Percentiles rank a stretch among this genome's conserved stretches.
phyloP scores from a whole-genome alignment of 106 monocot species.

The Acorus gramineus region DNA sequence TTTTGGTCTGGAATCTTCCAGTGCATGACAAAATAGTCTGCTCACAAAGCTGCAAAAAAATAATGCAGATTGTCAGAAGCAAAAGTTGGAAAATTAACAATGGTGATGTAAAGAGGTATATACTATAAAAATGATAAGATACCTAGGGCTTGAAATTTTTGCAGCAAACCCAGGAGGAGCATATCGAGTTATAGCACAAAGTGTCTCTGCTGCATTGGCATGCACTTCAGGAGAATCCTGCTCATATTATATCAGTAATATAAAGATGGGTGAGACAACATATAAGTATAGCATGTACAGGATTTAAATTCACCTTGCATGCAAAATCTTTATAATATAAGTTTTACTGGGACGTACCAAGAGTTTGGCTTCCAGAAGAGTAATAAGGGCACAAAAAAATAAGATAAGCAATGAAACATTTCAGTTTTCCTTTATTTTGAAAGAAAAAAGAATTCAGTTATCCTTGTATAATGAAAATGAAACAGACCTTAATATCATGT shows the following conservation, averaged over 20 bases:
- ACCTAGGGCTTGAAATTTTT: constrained; percentile 82
- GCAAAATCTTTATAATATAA: no score
- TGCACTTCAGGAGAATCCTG: constrained; percentile 89
- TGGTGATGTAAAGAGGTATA: background rate
- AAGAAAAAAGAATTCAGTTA: no score
- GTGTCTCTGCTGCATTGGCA: constrained; percentile 79
- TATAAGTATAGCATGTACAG: no score
- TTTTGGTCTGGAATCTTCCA: constrained; percentile 71
- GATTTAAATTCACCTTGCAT: no score
- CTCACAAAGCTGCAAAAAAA: constrained; percentile 65
- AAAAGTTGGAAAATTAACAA: background rate
- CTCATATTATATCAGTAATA: background rate
- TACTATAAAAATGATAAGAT: background rate
- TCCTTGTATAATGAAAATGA: no score
- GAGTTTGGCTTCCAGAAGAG: no score
- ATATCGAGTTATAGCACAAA: constrained; percentile 77
- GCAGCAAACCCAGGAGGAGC: constrained; percentile 74
- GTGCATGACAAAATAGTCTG: constrained; percentile 62
- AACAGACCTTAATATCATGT: no score
- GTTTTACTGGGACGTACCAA: no score
- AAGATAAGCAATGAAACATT: no score
- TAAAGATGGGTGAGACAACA: no score
- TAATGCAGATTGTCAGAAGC: background rate
- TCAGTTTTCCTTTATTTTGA: no score
- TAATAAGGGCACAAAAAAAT: no score